Conservation (phyloP, 306 rosid genomes). For the Cicer cuneatum region DNA sequence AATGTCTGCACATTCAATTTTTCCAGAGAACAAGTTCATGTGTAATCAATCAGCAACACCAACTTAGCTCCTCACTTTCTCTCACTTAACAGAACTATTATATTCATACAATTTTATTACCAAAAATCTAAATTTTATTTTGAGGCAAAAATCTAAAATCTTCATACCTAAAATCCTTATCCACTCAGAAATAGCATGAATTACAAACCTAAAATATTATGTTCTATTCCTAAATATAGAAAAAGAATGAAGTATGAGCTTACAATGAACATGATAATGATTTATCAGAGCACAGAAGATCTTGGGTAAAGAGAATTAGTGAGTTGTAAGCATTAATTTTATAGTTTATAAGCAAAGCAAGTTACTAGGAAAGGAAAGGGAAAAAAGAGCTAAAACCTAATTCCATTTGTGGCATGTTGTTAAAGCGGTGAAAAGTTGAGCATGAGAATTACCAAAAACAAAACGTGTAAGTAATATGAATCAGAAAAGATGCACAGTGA, state of each 20-base stretch:
- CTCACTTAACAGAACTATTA: slow-evolving; percentile 10
- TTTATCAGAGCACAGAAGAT: slow-evolving; percentile 9
- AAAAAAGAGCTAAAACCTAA: slow-evolving; percentile 43
- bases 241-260: neutral
- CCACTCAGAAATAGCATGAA: slow-evolving; percentile 33
- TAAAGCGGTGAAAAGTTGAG: slow-evolving; percentile 21
- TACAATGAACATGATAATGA: neutral
- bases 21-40: slow-evolving; percentile 42
- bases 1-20: slow-evolving; percentile 51
- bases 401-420: slow-evolving; percentile 16
- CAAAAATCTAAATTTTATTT: neutral
- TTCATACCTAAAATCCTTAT: neutral
- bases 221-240: neutral
- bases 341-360: slow-evolving; percentile 30
- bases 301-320: slow-evolving; percentile 23
- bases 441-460: slow-evolving; percentile 32
- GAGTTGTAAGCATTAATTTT: slow-evolving; percentile 31
- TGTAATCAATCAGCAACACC: slow-evolving; percentile 4
- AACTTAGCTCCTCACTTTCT: slow-evolving; percentile 24
- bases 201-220: slow-evolving; percentile 30
- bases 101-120: slow-evolving; percentile 21
- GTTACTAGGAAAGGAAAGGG: neutral
- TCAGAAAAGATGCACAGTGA: neutral
- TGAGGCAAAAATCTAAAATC: neutral
- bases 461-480: neutral